These are phyloP conservation scores for Neopestalotiopsis sp. DNA, from an alignment of 2,329 filamentous ascomycete genomes.

Conservation along the genomic window DNA sequence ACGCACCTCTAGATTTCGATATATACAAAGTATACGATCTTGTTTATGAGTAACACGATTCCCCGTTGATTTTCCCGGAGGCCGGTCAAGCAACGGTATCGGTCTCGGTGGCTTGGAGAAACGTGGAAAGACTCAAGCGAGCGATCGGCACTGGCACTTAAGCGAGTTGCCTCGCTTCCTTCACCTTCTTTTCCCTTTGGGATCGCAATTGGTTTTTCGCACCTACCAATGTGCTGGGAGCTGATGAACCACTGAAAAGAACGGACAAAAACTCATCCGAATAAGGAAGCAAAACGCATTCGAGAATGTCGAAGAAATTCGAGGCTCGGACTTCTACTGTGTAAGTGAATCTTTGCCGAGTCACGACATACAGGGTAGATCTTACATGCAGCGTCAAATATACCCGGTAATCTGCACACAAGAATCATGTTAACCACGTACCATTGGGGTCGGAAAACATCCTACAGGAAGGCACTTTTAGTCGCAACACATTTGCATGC, in stretches of 20 bases:
- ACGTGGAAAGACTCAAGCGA: not conserved
- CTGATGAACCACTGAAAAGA: not conserved
- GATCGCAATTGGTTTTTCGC: not conserved
- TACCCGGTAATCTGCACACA: not conserved
- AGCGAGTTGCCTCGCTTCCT: not conserved
- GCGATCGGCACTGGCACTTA: conserved; percentile 5
- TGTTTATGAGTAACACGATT: not conserved
- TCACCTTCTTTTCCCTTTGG: not conserved
- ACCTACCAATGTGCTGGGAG: conserved; percentile 12
- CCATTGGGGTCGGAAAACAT: not conserved
- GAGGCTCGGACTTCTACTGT: not conserved
- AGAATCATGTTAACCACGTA: not conserved
- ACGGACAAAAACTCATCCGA: not conserved
- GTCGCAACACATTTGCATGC: not conserved
- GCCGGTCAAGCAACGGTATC: not conserved
- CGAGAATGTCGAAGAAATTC: not conserved
- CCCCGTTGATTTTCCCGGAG: not conserved
- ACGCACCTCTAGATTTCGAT: not conserved
- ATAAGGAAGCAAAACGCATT: not conserved
- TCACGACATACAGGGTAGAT: not conserved
- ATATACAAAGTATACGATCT: not conserved
- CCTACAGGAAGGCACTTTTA: not conserved
- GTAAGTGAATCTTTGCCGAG: not conserved
- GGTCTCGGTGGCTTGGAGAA: not conserved
- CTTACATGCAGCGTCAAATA: not conserved